These are phyloP conservation scores for Gnomoniopsis sp. DNA, from an alignment of 2,329 filamentous ascomycete genomes.

Conservation along the genomic window DNA sequence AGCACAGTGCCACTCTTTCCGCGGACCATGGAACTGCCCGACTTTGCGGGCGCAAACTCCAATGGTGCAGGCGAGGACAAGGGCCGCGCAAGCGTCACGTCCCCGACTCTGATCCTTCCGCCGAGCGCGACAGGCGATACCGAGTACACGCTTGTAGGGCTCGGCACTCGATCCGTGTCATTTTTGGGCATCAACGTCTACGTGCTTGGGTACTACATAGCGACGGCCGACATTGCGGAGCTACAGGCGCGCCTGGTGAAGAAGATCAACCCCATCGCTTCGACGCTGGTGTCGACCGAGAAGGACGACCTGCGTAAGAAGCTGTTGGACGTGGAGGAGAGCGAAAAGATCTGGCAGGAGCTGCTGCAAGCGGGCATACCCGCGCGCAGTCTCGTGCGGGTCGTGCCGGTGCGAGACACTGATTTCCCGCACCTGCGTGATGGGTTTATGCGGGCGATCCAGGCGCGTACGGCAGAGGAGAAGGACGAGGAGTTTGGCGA, in stretches of 20 bases:
- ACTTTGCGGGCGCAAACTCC: conserved; percentile 24
- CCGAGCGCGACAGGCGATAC: conserved; percentile 35
- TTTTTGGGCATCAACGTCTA: conserved; percentile 92
- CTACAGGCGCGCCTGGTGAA: conserved; percentile 76
- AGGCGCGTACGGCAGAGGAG: conserved; percentile 59
- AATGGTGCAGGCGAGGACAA: not conserved
- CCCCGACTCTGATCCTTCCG: conserved; percentile 25
- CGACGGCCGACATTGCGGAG: conserved; percentile 75
- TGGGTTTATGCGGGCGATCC: conserved; percentile 83
- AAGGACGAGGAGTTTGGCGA: conserved; percentile 73
- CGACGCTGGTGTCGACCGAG: conserved; percentile 78
- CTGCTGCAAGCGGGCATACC: conserved; percentile 65
- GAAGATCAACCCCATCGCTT: conserved; percentile 72
- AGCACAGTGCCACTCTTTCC: conserved; percentile 78
- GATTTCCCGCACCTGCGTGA: conserved; percentile 92
- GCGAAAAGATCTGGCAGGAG: conserved; percentile 71
- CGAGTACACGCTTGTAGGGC: conserved; percentile 84
- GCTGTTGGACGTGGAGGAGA: conserved; percentile 66
- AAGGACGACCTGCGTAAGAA: conserved; percentile 67
- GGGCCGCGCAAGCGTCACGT: conserved; percentile 20
- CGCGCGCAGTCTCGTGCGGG: conserved; percentile 70
- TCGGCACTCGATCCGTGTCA: conserved; percentile 85
- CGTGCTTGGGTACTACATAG: conserved; percentile 88
- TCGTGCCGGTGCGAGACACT: conserved; percentile 88
- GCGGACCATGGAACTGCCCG: conserved; percentile 62